Evolutionary conservation across 306 rosid species (phyloP), one percentile per base, ranked within the genome.

Genomic region (Begonia fuchsioides): DNA sequence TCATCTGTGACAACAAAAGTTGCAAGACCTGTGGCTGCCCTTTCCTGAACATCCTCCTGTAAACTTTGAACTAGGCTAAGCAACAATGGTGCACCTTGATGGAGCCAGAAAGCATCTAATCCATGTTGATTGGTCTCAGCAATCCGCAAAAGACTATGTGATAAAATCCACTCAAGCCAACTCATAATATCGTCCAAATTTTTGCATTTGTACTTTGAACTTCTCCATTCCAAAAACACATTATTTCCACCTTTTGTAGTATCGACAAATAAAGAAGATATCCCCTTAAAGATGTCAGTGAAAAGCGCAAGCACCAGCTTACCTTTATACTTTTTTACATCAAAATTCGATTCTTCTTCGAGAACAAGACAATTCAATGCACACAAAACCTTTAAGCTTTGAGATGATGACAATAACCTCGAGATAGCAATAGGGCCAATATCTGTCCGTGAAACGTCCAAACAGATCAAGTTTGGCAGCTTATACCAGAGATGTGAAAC

Each of bases 1-100:
- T 92, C 98, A 64, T 92, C 99, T 67, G 86, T 82, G 53, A 92
- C 96, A 59, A 92, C 98, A 82, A 92, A 92, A 32, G 99, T 82
- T 59, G 99, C 96, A 79, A 92, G 99, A 19, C 94, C 99, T 3
- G 99, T 92, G 40, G 99, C 99, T 49, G 96, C 99, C 78, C 99
- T 92, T 61, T 92, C 99, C 67, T 92, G 96, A 65, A 92, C 99
- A 64, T 92, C 98, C 73, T 82, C 96, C 57, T 92, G 96, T 60
- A 78, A 74, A 61, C 98, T 92, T 64, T 85, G 96, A 94, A 86
- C 82, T 72, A 85, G 76, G 77, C 87, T 85, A 61, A 92, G 99
- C 82, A 92, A 70, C 47, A 92, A 75, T 0, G 86, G 73, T 32
- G 86, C 96, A 39, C 99, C 99, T 60, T 92, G 99, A 64, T 82